A percentile compares a stretch with the other conserved stretches of the same genome.
These are phyloP conservation scores for Saccharomyces hybrid DNA, from an alignment of 1,139 yeast genomes.

Conservation along the genomic window DNA sequence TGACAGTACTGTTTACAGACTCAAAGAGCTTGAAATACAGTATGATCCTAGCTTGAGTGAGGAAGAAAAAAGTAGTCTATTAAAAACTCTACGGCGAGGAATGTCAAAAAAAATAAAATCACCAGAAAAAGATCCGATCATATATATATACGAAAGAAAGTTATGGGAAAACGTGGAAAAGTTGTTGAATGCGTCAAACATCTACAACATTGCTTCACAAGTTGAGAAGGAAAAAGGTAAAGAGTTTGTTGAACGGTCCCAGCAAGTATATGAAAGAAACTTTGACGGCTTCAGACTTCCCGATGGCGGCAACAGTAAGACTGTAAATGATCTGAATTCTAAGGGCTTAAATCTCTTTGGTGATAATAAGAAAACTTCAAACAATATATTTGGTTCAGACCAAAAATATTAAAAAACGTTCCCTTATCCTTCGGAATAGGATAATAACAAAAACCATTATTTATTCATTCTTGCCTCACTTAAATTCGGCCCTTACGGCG, in stretches of 20 bases:
- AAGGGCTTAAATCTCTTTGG: neutral
- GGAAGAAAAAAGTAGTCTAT: conserved; percentile 11
- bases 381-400: neutral
- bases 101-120: conserved; percentile 10
- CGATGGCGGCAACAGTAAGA: neutral
- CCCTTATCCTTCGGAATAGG: neutral
- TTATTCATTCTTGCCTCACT: neutral
- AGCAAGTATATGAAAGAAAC: neutral
- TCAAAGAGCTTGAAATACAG: conserved; percentile 25
- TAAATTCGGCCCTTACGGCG: too few relatives aligned
- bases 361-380: neutral
- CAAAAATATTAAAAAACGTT: neutral
- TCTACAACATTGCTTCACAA: neutral
- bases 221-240: neutral
- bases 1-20: conserved; percentile 20
- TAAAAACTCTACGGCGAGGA: conserved; percentile 13
- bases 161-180: conserved; percentile 13
- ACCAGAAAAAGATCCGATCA: conserved; percentile 24
- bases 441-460: neutral
- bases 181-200: neutral
- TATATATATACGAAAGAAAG: conserved; percentile 16
- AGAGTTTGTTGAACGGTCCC: neutral
- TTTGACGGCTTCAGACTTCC: neutral
- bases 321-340: neutral
- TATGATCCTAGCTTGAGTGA: conserved; percentile 11